A percentile compares a stretch with the other conserved stretches of the same genome.
These are phyloP conservation scores for Pythium dissotocum DNA, from an alignment of 352 stramenopile genomes.

Conservation along the genomic window DNA sequence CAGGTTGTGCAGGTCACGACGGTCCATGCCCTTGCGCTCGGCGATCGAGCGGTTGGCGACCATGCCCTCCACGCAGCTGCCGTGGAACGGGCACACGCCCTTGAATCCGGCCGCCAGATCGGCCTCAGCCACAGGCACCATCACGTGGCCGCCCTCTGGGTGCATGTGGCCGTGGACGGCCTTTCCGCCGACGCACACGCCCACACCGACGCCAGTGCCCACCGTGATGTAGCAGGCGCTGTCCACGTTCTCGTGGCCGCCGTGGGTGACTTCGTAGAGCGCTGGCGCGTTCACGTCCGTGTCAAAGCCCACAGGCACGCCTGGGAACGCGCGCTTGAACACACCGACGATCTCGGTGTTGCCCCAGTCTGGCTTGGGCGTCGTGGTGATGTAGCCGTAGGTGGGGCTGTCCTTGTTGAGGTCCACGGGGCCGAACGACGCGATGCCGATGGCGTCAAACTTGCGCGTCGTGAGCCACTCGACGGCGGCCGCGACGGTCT, in stretches of 20 bases:
- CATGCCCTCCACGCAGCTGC: conserved; percentile 93
- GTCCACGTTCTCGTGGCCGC: conserved; percentile 71
- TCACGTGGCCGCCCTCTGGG: conserved; percentile 90
- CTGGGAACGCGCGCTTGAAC: conserved; percentile 75
- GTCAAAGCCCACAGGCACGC: conserved; percentile 90
- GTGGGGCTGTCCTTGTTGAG: conserved; percentile 74
- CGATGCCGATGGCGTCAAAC: conserved; percentile 90
- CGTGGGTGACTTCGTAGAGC: conserved; percentile 91
- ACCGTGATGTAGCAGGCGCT: conserved; percentile 95
- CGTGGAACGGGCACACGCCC: conserved; percentile 89
- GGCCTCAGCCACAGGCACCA: conserved; percentile 63
- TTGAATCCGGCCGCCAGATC: conserved; percentile 81
- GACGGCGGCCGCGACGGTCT: conserved; percentile 81
- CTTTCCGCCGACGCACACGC: conserved; percentile 90
- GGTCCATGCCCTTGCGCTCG: conserved; percentile 79
- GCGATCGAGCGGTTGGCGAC: conserved; percentile 89
- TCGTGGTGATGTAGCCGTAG: conserved; percentile 95
- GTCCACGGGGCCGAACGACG: conserved; percentile 94
- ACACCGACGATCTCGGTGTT: conserved; percentile 77
- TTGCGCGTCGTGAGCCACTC: conserved; percentile 82
- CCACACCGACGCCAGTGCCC: conserved; percentile 95
- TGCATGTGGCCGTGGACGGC: conserved; percentile 96
- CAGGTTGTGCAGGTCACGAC: conserved; percentile 69
- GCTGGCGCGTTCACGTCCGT: conserved; percentile 98
- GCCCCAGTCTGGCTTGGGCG: conserved; percentile 93